A percentile compares a stretch with the other conserved stretches of the same genome.
These are phyloP conservation scores for Trichophyton simii DNA, from an alignment of 2,329 filamentous ascomycete species.

Conservation along the genomic window DNA sequence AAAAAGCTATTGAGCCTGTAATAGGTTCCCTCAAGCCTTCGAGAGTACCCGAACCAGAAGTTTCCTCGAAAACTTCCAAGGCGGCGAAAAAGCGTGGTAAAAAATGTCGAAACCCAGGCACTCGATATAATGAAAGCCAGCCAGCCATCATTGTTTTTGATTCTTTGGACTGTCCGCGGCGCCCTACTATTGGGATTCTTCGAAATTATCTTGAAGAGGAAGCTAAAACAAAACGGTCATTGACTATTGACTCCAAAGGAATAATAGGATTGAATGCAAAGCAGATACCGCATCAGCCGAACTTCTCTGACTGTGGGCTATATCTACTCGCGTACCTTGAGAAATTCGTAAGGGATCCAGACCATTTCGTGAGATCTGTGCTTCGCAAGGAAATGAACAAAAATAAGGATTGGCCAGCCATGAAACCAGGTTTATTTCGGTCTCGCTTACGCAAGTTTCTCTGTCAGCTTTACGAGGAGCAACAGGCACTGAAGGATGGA, in stretches of 20 bases:
- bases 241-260: slow-evolving; percentile 34
- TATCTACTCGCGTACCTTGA: slow-evolving; percentile 76
- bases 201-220: slow-evolving; percentile 69
- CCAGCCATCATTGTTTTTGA: slow-evolving; percentile 77
- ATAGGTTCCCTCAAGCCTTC: not conserved
- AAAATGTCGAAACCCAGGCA: slow-evolving; percentile 19
- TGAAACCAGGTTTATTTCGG: slow-evolving; percentile 48
- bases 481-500: slow-evolving; percentile 26
- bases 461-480: slow-evolving; percentile 48
- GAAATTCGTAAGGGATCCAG: slow-evolving; percentile 65
- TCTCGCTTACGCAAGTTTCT: slow-evolving; percentile 53
- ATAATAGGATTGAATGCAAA: slow-evolving; percentile 57
- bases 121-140: slow-evolving; percentile 39
- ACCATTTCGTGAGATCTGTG: slow-evolving; percentile 54
- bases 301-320: slow-evolving; percentile 80
- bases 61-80: slow-evolving; percentile 7
- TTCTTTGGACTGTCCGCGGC: slow-evolving; percentile 58
- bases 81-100: slow-evolving; percentile 12
- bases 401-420: slow-evolving; percentile 41
- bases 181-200: slow-evolving; percentile 52
- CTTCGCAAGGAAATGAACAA: slow-evolving; percentile 52
- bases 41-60: not conserved
- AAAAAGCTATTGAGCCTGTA: not conserved
- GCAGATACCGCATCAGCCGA: slow-evolving; percentile 65
- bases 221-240: slow-evolving; percentile 49